phyloP scores from a whole-genome alignment of 305 asterid genomes.

The Solanum aculeatissimum region DNA sequence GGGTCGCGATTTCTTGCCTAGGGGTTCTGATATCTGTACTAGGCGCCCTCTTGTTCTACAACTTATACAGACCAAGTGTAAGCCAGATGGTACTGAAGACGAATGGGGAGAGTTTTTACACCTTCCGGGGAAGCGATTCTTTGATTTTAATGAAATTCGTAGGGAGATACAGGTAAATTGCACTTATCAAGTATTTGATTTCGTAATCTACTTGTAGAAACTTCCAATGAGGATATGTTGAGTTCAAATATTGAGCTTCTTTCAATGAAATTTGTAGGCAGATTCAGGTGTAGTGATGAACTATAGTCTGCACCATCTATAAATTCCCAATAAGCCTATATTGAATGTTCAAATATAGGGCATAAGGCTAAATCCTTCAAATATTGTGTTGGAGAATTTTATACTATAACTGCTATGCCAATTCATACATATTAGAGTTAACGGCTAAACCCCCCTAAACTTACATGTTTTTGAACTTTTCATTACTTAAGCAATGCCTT shows the following conservation, averaged over 20 bases:
- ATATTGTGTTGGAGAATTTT: background rate
- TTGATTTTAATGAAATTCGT: conserved; percentile 71
- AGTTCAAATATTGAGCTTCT: background rate
- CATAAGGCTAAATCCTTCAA: background rate
- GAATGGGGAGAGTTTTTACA: conserved; percentile 98
- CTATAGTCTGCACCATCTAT: background rate
- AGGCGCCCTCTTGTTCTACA: conserved; percentile 91
- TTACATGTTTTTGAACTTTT: background rate
- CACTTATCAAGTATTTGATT: background rate
- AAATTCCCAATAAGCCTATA: background rate
- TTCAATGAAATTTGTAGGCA: background rate
- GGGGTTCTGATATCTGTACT: conserved; percentile 91
- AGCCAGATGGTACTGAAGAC: conserved; percentile 48
- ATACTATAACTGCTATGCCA: background rate
- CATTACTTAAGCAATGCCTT: background rate
- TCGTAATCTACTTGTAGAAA: background rate
- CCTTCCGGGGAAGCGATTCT: conserved; percentile 57
- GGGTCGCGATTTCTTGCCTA: conserved; percentile 96
- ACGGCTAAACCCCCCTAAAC: background rate
- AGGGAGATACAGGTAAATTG: conserved; percentile 68
- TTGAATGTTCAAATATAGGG: background rate
- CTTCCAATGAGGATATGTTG: background rate
- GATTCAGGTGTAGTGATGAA: background rate
- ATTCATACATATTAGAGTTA: background rate
- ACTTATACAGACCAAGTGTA: conserved; percentile 64